Base-by-base conservation (phyloP, 1,284 basidiomycete species). In the Takashimella koratensis region DNA sequence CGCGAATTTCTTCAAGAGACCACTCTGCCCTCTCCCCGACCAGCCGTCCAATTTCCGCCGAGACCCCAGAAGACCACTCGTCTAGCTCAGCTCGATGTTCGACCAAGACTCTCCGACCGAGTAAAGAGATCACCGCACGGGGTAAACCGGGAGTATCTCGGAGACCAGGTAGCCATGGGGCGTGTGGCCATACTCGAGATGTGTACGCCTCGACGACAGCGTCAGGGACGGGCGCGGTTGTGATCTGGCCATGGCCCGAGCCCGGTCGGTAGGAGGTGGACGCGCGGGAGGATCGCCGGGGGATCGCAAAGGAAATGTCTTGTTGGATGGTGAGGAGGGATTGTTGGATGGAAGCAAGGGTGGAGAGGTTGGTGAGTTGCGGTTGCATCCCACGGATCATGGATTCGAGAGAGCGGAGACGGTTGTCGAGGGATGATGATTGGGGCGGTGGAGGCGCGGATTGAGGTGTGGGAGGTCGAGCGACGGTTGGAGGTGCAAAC, bases 131-230 rank as follows among this genome's bases (percentile, higher is more conserved):
- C 3, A 71, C 68, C 22, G 69, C 52, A 0, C 62, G 65, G 1
- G 70, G 64, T 3, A 74, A 49, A 1, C 71, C 71, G 0, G 51
- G 52, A 3, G 63, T 16, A 19, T 71, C 71, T 8, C 68, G 56
- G 20, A 74, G 57, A 2, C 72, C 72, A 0, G 71, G 65, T 2
- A 74, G 54, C 72, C 72, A 74, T 0, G 72, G 72, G 2, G 72
- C 71, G 26, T 73, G 41, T 1, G 72, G 72, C 72, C 72, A 74
- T 3, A 68, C 70, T 25, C 68, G 54, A 4, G 62, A 61, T 1
- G 71, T 56, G 45, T 71, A 74, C 48, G 56, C 62, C 23, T 73
- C 70, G 67, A 66, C 68, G 1, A 67, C 57, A 13, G 50, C 42
- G 3, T 73, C 70, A 0, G 64, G 47, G 0, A 74, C 58, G 1